These are phyloP conservation scores for Oryza rufipogon DNA, from an alignment of 176 grass and related monocot species.

Conservation along the genomic window DNA sequence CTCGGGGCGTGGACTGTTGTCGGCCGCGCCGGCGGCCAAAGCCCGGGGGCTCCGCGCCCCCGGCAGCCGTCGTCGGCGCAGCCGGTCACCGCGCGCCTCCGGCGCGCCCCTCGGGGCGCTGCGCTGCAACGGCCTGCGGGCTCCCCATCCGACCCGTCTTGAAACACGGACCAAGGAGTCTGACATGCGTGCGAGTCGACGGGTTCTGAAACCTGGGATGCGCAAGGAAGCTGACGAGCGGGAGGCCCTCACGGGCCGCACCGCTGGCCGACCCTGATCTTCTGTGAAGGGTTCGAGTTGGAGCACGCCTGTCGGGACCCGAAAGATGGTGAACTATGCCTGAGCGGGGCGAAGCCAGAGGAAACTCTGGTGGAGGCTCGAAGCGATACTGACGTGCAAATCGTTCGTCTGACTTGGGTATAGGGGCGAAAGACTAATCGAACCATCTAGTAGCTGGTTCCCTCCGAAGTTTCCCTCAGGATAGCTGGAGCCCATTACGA, in stretches of 20 bases:
- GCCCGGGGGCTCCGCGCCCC: not conserved
- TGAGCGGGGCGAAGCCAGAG: slow-evolving; percentile 50
- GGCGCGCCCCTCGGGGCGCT: no score
- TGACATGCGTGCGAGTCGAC: slow-evolving; percentile 44
- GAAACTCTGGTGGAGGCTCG: slow-evolving; percentile 61
- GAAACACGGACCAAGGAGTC: slow-evolving; percentile 85
- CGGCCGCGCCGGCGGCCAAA: slow-evolving; percentile 39
- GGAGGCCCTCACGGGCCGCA: slow-evolving; percentile 25
- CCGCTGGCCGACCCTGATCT: slow-evolving; percentile 64
- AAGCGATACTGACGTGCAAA: slow-evolving; percentile 61
- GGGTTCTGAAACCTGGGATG: slow-evolving; percentile 27
- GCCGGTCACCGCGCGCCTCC: no score
- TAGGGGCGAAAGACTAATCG: slow-evolving; percentile 78
- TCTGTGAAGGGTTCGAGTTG: slow-evolving; percentile 80
- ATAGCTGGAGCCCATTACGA: slow-evolving; percentile 67
- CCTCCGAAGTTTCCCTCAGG: slow-evolving; percentile 76
- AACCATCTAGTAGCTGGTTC: slow-evolving; percentile 83
- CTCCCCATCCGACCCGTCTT: slow-evolving; percentile 74
- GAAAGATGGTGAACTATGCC: slow-evolving; percentile 92
- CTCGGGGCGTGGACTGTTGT: slow-evolving; percentile 43
- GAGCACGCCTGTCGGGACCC: slow-evolving; percentile 79
- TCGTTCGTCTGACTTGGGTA: slow-evolving; percentile 68
- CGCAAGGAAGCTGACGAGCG: slow-evolving; percentile 40
- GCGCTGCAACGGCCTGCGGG: not conserved
- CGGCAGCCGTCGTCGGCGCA: no score